Base-by-base conservation (phyloP, 805 yeast genomes). In the Saccharomycopsis sp. region DNA sequence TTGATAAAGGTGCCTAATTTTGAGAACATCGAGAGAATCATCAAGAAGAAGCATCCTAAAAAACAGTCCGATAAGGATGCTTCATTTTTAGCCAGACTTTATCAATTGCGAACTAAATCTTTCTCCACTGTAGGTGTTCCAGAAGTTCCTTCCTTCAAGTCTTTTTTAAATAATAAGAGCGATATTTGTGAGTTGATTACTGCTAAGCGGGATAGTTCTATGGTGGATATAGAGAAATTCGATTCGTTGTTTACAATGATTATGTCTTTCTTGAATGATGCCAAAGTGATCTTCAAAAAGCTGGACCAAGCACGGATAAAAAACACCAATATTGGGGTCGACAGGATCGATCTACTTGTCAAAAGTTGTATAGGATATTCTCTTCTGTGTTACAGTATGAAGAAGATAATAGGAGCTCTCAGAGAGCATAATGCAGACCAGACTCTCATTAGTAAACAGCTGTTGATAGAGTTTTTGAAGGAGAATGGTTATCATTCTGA, bases 61-160 rank as follows among this genome's bases (percentile, higher is more conserved):
- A 44, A 19, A 7, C 12, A 19, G 12, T 5, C 49, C 7, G 49
- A 44, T 19, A 17, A 12, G 19, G 49, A 44, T 8, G 12, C 62
- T 74, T n/a, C 20, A 7, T 54, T 54, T 19, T 3, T 19, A 3
- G 52, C 38, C 9, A 44, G n/a, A 42, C 67, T 80, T 17, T 84
- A 78, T 67, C 72, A 77, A 8, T 72, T 90, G 52, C 80, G 96
- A 64, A 78, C 89, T 80, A 90, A 89, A 68, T 84, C 94, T 2
- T 89, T 87, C 73, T 80, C 86, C 22, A 80, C 90, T 0, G 86
- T 91, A 20, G 96, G 96, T 0, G 83, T 83, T 9, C 97, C 97
- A 0, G 78, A 76, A 29, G 65, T 82, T 49, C 91, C 93, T 2
- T 67, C 75, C 0, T 84, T 71, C 64, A 70, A 66, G 35, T n/a